phyloP scores from a whole-genome alignment of 306 rosid genomes.

The Gillenia trifoliata region DNA sequence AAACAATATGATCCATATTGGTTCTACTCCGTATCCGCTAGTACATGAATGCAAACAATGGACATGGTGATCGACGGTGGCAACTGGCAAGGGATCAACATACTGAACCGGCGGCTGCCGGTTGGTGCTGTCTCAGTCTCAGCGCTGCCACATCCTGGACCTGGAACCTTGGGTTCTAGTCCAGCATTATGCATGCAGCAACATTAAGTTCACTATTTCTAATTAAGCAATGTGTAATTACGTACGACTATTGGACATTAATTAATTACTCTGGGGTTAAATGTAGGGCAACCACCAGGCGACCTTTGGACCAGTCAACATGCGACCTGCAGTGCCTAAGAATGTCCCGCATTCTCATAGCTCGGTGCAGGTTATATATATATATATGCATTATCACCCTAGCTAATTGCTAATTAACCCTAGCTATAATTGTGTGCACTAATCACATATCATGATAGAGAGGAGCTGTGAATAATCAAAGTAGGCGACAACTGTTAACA shows the following conservation, averaged over 20 bases:
- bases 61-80: neutral
- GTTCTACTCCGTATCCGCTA: neutral
- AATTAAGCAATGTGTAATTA: neutral
- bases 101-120: neutral
- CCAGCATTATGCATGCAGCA: neutral
- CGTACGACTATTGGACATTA: neutral
- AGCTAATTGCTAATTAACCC: too few species aligned
- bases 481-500: too few species aligned
- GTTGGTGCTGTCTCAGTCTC: neutral
- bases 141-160: neutral
- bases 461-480: too few species aligned
- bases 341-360: neutral
- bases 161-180: neutral
- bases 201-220: neutral
- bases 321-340: neutral
- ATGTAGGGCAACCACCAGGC: neutral
- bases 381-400: neutral
- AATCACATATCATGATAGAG: too few species aligned
- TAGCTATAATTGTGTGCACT: too few species aligned
- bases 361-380: neutral
- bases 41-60: neutral
- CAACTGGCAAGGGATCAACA: neutral
- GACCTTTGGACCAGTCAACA: neutral
- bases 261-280: neutral
- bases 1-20: too few species aligned